phyloP scores from a whole-genome alignment of 2,329 filamentous ascomycete genomes.

The Microascus cirrosus region DNA sequence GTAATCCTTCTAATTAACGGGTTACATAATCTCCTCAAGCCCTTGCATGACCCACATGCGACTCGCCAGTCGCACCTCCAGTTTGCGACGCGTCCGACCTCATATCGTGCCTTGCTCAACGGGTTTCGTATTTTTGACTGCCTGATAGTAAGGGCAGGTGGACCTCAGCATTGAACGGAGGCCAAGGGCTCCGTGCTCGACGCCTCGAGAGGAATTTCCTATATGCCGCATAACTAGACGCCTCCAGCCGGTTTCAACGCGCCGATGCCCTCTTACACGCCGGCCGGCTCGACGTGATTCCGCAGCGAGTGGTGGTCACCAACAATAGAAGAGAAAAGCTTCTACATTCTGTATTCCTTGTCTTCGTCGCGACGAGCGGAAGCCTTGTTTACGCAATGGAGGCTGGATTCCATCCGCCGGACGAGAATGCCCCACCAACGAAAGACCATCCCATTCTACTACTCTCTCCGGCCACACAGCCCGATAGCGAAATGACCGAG shows the following conservation, averaged over 20 bases:
- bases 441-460: too few species aligned
- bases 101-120: not conserved
- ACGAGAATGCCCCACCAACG: too few species aligned
- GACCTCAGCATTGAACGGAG: not conserved
- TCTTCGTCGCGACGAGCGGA: too few species aligned
- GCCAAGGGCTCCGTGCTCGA: not conserved
- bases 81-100: not conserved
- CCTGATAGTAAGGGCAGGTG: not conserved
- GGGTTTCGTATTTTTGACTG: not conserved
- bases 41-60: not conserved
- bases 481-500: not conserved
- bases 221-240: not conserved
- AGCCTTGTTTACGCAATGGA: too few species aligned
- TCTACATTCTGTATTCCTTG: too few species aligned
- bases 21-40: not conserved
- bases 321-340: too few species aligned
- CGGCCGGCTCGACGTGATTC: too few species aligned
- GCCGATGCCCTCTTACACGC: too few species aligned
- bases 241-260: too few species aligned
- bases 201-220: not conserved
- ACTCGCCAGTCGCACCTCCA: not conserved
- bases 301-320: too few species aligned
- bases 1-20: not conserved
- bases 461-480: not conserved
- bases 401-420: too few species aligned